Conservation (phyloP, 2,329 filamentous ascomycete species). For the Emericellopsis atlantica region DNA sequence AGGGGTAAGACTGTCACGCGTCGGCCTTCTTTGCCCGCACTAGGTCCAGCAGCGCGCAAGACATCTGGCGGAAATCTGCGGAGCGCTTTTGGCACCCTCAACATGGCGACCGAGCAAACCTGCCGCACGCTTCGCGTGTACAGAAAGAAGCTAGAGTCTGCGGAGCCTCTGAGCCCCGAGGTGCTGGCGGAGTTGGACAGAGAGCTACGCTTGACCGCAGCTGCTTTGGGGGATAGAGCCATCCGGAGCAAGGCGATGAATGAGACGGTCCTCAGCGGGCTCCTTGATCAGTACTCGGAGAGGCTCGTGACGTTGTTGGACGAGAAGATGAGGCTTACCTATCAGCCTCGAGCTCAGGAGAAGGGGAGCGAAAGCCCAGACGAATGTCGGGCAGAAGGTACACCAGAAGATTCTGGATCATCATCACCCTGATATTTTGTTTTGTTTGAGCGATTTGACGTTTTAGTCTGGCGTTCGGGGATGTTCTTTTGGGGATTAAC, state of each 20-base stretch:
- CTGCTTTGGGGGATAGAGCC: slow-evolving; percentile 45
- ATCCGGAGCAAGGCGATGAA: slow-evolving; percentile 41
- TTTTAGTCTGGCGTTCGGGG: not conserved
- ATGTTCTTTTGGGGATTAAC: no score
- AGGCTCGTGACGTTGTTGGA: slow-evolving; percentile 59
- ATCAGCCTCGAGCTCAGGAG: slow-evolving; percentile 14
- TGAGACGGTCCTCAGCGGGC: slow-evolving; percentile 45
- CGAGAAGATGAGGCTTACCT: slow-evolving; percentile 48
- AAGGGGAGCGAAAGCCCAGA: slow-evolving; percentile 14
- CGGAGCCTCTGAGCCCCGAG: slow-evolving; percentile 43
- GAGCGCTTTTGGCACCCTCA: slow-evolving; percentile 38
- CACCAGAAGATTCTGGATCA: slow-evolving; percentile 19
- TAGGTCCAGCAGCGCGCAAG: slow-evolving; percentile 31
- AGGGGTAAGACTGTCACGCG: slow-evolving; percentile 28
- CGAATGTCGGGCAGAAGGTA: slow-evolving; percentile 17
- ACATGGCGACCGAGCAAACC: slow-evolving; percentile 51
- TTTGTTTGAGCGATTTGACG: not conserved
- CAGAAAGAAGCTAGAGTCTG: slow-evolving; percentile 47
- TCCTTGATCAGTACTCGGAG: slow-evolving; percentile 67
- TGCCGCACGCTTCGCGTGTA: slow-evolving; percentile 50
- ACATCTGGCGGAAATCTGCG: slow-evolving; percentile 31
- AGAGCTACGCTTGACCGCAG: slow-evolving; percentile 49
- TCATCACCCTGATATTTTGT: slow-evolving; percentile 15
- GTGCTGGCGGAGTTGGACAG: slow-evolving; percentile 50
- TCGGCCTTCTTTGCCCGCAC: slow-evolving; percentile 40